phyloP scores from a whole-genome alignment of 371 early-diverging fungal species.

The Mucor indicus region DNA sequence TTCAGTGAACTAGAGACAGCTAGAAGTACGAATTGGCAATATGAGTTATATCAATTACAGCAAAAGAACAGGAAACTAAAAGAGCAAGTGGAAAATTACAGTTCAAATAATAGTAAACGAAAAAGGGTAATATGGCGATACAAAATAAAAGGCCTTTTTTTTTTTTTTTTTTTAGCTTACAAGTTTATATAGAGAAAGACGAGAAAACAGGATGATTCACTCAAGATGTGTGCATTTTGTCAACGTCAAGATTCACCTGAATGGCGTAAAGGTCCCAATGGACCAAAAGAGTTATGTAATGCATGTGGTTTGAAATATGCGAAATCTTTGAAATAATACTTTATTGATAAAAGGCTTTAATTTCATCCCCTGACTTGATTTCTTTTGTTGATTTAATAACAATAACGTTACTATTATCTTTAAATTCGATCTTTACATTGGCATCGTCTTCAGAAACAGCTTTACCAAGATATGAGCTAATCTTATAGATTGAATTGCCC shows the following conservation, averaged over 20 bases:
- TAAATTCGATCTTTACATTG: slow-evolving; percentile 56
- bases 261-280: slow-evolving; percentile 81
- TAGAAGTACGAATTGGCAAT: slow-evolving; percentile 40
- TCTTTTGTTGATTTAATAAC: slow-evolving; percentile 58
- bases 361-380: slow-evolving; percentile 68
- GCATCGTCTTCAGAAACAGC: slow-evolving; percentile 25
- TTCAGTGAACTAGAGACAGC: slow-evolving; percentile 28
- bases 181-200: slow-evolving; percentile 3
- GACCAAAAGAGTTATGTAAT: slow-evolving; percentile 82
- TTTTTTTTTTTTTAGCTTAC: neutral
- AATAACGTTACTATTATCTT: slow-evolving; percentile 42
- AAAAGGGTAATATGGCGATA: slow-evolving; percentile 22
- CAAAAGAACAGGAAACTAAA: slow-evolving; percentile 23
- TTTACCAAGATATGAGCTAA: slow-evolving; percentile 33
- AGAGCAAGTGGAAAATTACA: slow-evolving; percentile 29
- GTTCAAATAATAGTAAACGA: slow-evolving; percentile 12
- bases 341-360: slow-evolving; percentile 45
- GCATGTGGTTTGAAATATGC: slow-evolving; percentile 72
- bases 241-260: slow-evolving; percentile 73
- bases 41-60: slow-evolving; percentile 39
- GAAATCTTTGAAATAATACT: no score
- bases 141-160: neutral
- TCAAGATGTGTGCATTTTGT: slow-evolving; percentile 55
- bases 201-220: slow-evolving; percentile 10
- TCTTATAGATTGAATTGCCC: slow-evolving; percentile 48